Conservation (phyloP, 73 alveolate genomes). For the Effrenium voratum region DNA sequence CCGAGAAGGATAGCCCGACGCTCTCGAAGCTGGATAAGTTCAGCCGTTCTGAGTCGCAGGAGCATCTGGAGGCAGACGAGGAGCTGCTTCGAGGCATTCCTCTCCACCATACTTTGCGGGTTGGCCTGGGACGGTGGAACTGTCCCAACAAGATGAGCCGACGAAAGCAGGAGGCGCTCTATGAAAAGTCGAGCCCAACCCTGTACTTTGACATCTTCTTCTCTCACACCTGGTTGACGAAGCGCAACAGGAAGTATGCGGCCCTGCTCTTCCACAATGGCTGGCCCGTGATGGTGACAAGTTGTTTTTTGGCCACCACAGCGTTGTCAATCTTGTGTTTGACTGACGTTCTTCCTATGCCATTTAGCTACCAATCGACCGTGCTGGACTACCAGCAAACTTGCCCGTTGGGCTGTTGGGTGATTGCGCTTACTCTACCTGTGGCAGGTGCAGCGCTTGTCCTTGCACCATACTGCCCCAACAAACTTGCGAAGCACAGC, state of each 20-base stretch:
- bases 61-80: neutral
- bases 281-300: neutral
- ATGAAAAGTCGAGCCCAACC: neutral
- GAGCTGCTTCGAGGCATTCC: constrained; percentile 49
- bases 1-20: no score
- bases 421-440: neutral
- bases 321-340: neutral
- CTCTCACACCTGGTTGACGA: constrained; percentile 73
- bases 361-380: neutral
- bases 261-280: neutral
- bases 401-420: constrained; percentile 19
- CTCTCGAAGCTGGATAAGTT: no score
- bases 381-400: neutral
- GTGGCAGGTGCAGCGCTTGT: neutral
- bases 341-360: neutral
- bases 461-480: neutral
- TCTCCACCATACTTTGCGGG: neutral
- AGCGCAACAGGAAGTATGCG: constrained; percentile 13
- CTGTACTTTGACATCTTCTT: constrained; percentile 27
- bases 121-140: neutral
- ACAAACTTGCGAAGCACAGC: neutral
- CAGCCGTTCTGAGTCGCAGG: neutral
- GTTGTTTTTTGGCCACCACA: neutral
- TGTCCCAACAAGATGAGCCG: neutral
- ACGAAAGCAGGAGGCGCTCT: neutral